These are phyloP conservation scores for Colletotrichum sojae DNA, from an alignment of 2,329 filamentous ascomycete genomes.

Conservation along the genomic window DNA sequence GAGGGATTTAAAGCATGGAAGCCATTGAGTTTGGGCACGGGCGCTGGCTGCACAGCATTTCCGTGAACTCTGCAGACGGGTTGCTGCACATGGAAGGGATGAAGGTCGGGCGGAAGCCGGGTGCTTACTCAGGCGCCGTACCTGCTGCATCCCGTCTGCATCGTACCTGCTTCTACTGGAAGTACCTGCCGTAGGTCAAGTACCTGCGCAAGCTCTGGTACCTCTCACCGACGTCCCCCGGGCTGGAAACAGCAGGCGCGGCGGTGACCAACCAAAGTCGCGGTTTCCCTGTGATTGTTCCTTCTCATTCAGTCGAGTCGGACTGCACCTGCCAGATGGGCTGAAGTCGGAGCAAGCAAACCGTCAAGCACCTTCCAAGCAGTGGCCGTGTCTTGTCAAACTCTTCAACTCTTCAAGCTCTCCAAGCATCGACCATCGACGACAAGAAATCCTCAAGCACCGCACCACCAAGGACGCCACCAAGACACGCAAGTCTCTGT, in stretches of 20 bases:
- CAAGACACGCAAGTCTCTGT: constrained; percentile 8
- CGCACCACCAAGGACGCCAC: constrained; percentile 17
- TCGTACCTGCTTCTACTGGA: too few relatives aligned
- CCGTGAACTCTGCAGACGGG: too few relatives aligned
- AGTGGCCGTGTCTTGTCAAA: neutral
- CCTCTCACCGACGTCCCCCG: constrained; percentile 19
- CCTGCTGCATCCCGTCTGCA: too few relatives aligned
- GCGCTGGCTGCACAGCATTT: too few relatives aligned
- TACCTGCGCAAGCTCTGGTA: neutral
- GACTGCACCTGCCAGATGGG: too few relatives aligned
- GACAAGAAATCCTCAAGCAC: constrained; percentile 18
- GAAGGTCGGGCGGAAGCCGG: constrained; percentile 3
- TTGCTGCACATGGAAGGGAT: neutral
- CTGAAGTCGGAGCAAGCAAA: neutral
- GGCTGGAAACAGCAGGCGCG: constrained; percentile 5
- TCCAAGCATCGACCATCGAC: constrained; percentile 6
- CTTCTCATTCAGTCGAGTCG: constrained; percentile 2
- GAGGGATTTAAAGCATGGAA: constrained; percentile 18
- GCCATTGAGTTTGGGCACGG: constrained; percentile 16
- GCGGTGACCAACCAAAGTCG: constrained; percentile 13
- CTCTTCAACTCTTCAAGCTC: constrained; percentile 4
- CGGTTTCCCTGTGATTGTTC: neutral
- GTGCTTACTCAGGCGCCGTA: neutral
- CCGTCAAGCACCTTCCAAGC: too few relatives aligned
- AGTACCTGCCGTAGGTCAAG: too few relatives aligned